Evolutionary conservation across 495 filamentous ascomycete species (phyloP).

Genomic region (Penicillium parvum): DNA sequence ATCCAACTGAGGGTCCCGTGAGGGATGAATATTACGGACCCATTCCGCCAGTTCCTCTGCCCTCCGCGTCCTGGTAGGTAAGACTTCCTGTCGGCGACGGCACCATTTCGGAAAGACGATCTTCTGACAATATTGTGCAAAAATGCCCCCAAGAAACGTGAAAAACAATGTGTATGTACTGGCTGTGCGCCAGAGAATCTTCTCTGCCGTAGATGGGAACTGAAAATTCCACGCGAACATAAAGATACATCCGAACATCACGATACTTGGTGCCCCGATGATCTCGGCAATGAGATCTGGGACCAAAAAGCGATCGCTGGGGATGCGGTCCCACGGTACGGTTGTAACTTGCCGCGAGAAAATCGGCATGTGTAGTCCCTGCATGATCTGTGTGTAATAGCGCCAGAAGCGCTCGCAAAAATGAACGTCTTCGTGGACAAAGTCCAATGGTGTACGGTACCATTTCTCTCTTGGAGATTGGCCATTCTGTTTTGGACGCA

Average conservation of each 20-base stretch:
- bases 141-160: no score
- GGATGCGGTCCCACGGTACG: conserved; percentile 21
- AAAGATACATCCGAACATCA: conserved; percentile 23
- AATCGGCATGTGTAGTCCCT: conserved; percentile 12
- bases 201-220: conserved; percentile 22
- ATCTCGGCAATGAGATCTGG: conserved; percentile 7
- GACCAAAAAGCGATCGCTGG: conserved; percentile 8
- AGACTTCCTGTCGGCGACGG: no score
- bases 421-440: conserved; percentile 19
- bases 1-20: conserved; percentile 10
- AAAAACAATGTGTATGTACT: conserved; percentile 15
- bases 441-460: conserved; percentile 22
- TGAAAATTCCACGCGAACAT: conserved; percentile 26
- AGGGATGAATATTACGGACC: conserved; percentile 20
- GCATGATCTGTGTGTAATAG: conserved; percentile 17
- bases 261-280: conserved; percentile 8
- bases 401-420: conserved; percentile 15
- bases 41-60: no score
- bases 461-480: background rate
- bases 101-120: no score
- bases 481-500: background rate
- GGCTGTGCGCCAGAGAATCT: conserved; percentile 24
- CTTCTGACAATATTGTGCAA: no score
- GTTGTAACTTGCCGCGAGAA: conserved; percentile 6
- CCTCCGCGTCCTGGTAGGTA: no score